Percentiles rank a stretch among this genome's conserved stretches.
These are phyloP conservation scores for Pichia sp. DNA, from an alignment of 1,139 yeast genomes.

Conservation along the genomic window DNA sequence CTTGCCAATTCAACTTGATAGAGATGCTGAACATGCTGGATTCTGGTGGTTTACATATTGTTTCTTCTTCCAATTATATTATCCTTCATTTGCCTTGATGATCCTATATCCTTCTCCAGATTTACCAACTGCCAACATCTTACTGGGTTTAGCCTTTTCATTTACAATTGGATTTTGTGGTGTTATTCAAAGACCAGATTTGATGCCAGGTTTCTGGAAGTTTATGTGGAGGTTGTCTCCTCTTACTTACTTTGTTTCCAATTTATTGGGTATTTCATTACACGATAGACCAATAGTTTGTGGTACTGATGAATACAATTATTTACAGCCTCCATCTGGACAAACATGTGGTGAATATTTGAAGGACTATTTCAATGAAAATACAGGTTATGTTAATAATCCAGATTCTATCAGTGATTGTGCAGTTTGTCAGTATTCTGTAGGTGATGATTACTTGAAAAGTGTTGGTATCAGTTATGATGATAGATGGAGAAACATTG, in stretches of 20 bases:
- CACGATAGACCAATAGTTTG: slow-evolving; percentile 51
- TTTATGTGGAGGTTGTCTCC: slow-evolving; percentile 70
- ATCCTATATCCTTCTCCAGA: slow-evolving; percentile 51
- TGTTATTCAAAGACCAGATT: slow-evolving; percentile 45
- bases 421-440: slow-evolving; percentile 46
- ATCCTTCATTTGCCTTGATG: slow-evolving; percentile 43
- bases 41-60: slow-evolving; percentile 43
- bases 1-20: slow-evolving; percentile 46
- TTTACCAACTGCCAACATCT: slow-evolving; percentile 49
- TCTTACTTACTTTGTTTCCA: slow-evolving; percentile 54
- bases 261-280: slow-evolving; percentile 40
- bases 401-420: slow-evolving; percentile 45
- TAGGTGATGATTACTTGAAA: slow-evolving; percentile 47
- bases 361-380: slow-evolving; percentile 25
- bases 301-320: slow-evolving; percentile 37
- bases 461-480: slow-evolving; percentile 36
- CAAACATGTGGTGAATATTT: slow-evolving; percentile 48
- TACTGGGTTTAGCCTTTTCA: slow-evolving; percentile 44
- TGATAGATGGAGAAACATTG: slow-evolving; percentile 59
- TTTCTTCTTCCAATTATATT: slow-evolving; percentile 47
- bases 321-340: slow-evolving; percentile 47
- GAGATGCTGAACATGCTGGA: slow-evolving; percentile 39
- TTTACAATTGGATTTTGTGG: slow-evolving; percentile 54
- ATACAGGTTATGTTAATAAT: slow-evolving; percentile 46
- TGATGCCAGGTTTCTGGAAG: slow-evolving; percentile 60